phyloP scores from a whole-genome alignment of 2,329 filamentous ascomycete genomes.

The Fusarium sublunatum region DNA sequence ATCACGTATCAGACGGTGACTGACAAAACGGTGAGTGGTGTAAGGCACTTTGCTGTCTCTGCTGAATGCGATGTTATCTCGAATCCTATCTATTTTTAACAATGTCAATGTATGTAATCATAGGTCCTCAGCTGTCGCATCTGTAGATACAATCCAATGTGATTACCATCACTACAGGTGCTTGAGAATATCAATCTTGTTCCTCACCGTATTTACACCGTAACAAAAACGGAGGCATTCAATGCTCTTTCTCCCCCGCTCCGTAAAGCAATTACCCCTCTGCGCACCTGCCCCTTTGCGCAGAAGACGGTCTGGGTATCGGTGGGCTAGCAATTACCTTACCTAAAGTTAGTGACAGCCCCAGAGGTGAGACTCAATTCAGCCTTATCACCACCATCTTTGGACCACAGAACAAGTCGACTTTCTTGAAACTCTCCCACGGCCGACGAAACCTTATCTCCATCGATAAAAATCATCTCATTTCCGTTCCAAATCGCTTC shows the following conservation, averaged over 20 bases:
- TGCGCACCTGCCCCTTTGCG: slow-evolving; percentile 36
- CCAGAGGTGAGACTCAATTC: slow-evolving; percentile 36
- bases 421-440: background rate
- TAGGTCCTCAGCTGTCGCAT: no score
- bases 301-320: slow-evolving; percentile 36
- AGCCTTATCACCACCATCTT: slow-evolving; percentile 46
- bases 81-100: no score
- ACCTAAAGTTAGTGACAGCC: slow-evolving; percentile 30
- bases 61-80: background rate
- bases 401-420: slow-evolving; percentile 22
- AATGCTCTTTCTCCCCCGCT: slow-evolving; percentile 13
- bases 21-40: background rate
- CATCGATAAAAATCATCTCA: background rate
- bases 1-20: slow-evolving; percentile 25
- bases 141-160: no score
- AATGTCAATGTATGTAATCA: no score
- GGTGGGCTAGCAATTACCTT: slow-evolving; percentile 9
- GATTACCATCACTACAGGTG: no score
- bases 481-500: background rate
- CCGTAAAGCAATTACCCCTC: slow-evolving; percentile 44
- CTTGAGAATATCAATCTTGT: background rate
- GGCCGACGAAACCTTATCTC: background rate
- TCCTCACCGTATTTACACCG: background rate
- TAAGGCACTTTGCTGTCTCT: background rate
- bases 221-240: slow-evolving; percentile 13